Base-by-base conservation (phyloP, 352 stramenopile genomes). In the Phytopythium litorale region DNA sequence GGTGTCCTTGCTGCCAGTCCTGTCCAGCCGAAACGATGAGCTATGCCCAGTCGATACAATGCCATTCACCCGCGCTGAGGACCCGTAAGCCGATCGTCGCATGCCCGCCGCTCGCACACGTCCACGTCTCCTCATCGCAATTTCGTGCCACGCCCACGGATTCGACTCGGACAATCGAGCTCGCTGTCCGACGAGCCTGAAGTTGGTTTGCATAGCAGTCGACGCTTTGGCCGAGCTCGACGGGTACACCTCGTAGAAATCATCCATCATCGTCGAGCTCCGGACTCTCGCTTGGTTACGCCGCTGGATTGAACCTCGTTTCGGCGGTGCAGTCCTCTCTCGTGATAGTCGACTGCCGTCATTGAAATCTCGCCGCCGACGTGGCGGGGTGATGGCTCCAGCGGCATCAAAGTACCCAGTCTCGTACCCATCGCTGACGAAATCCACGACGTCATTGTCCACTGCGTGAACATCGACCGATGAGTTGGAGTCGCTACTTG, bases 391-490 rank as follows among this genome's bases (percentile, higher is more conserved):
- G 15, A 16, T 16, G 19, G 11, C 23, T 12, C 7, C 46, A 33
- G 15, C 23, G 1, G 0, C 23, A 33, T 52, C 46, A 12, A 52
- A 52, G 23, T 52, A 33, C 12, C 46, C 13, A 12, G 46, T 33
- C 21, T 52, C 46, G 13, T 52, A 52, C 46, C 46, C 46, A 21
- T 52, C 30, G 19, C 46, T 52, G 46, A 52, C 46, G 19, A 52
- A 52, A n/a, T 52, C 46, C 32, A 21, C 46, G 23, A 52, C 35
- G 21, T 52, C 46, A 15, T 33, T 52, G 46, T 52, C 46, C 46
- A 52, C 46, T 4, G 11, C 23, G 3, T 32, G 46, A 33, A 11
- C 23, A 0, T 52, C 23, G 13, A 35, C 46, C 13, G 23, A 33
- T 52, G 46, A 32, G 46, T 52, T 21, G 12, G 46, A 52, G 7